These are phyloP conservation scores for Eucalyptus sideroxylon DNA, from an alignment of 345 rosid genomes.

Conservation along the genomic window DNA sequence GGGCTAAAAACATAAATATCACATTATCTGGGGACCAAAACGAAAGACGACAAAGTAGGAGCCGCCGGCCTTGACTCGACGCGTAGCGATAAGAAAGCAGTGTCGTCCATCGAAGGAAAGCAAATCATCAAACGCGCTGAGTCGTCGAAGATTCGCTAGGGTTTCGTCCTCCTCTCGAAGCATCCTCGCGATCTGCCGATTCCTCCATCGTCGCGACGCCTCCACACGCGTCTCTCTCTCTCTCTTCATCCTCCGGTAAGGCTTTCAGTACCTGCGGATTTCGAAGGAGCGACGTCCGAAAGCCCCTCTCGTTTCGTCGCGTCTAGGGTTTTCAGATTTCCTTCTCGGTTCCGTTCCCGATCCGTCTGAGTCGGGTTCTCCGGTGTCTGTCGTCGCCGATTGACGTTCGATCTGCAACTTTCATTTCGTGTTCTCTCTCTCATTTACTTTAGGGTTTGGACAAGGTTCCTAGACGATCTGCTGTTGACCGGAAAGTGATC, in stretches of 20 bases:
- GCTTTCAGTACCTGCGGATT: conserved; percentile 26
- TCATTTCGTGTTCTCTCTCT: neutral
- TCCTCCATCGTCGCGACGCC: neutral
- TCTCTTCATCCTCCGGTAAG: conserved; percentile 30
- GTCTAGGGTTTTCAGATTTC: conserved; percentile 5
- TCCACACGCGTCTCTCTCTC: neutral
- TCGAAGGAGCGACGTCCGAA: conserved; percentile 18
- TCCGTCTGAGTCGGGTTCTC: neutral
- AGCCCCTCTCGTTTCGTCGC: neutral
- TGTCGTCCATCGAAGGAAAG: neutral
- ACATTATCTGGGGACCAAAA: neutral
- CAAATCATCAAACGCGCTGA: neutral
- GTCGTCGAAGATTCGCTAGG: neutral
- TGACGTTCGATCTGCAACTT: neutral
- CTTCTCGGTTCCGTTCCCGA: neutral
- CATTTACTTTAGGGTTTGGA: neutral
- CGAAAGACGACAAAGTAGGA: neutral
- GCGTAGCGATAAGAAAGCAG: neutral
- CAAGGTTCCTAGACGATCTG: neutral
- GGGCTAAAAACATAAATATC: neutral
- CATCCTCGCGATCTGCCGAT: neutral
- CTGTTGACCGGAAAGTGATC: neutral
- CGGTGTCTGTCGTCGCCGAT: neutral
- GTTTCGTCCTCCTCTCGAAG: neutral
- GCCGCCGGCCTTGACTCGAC: neutral